A percentile compares a stretch with the other conserved stretches of the same genome.
Evolutionary conservation across 441 rosid species (phyloP).

Genomic region (Populus trichocarpa): DNA sequence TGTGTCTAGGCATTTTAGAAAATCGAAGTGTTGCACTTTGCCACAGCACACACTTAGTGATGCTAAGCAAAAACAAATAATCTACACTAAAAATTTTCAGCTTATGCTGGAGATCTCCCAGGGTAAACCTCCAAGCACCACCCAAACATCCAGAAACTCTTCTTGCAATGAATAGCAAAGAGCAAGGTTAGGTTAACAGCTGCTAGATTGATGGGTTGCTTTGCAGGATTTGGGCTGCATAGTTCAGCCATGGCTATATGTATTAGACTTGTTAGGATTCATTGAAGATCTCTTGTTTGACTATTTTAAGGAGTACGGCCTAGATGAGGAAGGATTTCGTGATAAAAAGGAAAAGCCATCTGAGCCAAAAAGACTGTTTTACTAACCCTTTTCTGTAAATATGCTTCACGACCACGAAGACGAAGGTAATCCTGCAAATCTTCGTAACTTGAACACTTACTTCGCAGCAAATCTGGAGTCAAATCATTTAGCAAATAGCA

Average conservation of each 20-base stretch:
- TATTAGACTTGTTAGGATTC: conserved; percentile 3
- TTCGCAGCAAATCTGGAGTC: conserved; percentile 67
- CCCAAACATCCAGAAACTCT: background rate
- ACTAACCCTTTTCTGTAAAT: conserved; percentile 85
- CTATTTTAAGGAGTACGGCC: background rate
- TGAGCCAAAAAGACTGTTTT: conserved; percentile 1
- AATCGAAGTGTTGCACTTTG: background rate
- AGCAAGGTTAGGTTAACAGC: background rate
- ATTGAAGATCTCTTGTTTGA: background rate
- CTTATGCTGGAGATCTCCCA: background rate
- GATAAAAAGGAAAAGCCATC: conserved; percentile 3
- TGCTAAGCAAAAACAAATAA: background rate
- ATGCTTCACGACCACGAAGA: conserved; percentile 85
- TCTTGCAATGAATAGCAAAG: background rate
- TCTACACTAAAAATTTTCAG: background rate
- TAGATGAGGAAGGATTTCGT: background rate
- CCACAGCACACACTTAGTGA: background rate
- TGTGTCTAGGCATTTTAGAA: background rate
- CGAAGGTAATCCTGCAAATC: conserved; percentile 75
- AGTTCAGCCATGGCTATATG: background rate
- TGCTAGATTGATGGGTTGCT: background rate
- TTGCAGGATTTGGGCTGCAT: background rate
- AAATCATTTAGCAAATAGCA: conserved; percentile 84
- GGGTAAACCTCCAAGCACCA: background rate
- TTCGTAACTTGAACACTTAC: conserved; percentile 64